Conservation (phyloP, 2,329 filamentous ascomycete species). For the Ceratocystis destructans region DNA sequence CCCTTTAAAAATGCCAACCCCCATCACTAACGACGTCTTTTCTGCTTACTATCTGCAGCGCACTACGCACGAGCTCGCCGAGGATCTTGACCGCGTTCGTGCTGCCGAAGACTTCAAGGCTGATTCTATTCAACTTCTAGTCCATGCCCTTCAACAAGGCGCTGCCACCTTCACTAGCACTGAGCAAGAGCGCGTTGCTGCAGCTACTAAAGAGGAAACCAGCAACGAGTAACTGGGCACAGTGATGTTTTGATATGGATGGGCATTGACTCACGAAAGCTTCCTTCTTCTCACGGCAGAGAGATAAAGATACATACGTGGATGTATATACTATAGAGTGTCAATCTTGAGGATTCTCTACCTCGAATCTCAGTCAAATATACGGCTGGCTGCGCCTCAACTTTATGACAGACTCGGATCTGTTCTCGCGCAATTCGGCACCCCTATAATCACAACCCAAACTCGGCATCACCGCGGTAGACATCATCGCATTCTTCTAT, state of each 20-base stretch:
- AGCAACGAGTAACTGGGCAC: background rate
- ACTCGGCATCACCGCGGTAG: background rate
- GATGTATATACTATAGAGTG: too few species aligned
- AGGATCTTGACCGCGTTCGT: conserved; percentile 60
- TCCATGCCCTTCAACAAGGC: conserved; percentile 56
- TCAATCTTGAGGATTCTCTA: background rate
- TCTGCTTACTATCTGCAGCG: conserved; percentile 55
- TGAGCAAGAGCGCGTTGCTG: conserved; percentile 25
- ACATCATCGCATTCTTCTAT: background rate
- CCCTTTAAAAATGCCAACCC: conserved; percentile 7
- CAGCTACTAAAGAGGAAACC: background rate
- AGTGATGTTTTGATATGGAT: background rate
- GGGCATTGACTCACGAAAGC: background rate
- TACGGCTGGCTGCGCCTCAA: background rate
- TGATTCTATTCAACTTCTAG: conserved; percentile 49
- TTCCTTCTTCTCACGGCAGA: background rate
- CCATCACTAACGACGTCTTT: conserved; percentile 32
- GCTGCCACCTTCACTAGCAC: conserved; percentile 44
- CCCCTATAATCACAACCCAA: background rate
- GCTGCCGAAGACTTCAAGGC: conserved; percentile 55
- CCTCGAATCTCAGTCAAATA: too few species aligned
- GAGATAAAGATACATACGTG: background rate
- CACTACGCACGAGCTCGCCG: conserved; percentile 54
- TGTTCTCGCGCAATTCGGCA: background rate
- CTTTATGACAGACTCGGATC: too few species aligned